Evolutionary conservation across 352 stramenopile genomes (phyloP), one percentile per base, ranked within the genome.

Genomic region (Phytopythium montanum): DNA sequence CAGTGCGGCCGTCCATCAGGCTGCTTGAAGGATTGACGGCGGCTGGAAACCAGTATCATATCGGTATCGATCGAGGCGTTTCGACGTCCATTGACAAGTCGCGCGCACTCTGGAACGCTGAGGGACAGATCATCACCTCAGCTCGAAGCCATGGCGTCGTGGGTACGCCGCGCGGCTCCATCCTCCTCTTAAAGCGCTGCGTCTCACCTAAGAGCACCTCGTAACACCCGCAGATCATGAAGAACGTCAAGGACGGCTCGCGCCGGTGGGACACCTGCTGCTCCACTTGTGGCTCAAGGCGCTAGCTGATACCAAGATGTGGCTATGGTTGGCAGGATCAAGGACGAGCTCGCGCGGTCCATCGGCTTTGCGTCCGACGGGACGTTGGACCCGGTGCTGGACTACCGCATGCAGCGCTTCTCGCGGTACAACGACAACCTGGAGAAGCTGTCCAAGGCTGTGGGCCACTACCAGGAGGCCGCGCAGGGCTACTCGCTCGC

Each of bases 171-270:
- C 53, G 38, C 38, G 16, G 42, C 10, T 19, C 12, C 41, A 6
- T 10, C 16, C 41, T 18, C n/a, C 19, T 48, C 41, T 50, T 7
- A 29, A 13, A 18, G n/a, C 13, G 25, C 23, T 16, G 36, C 16
- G 13, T 38, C 33, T 38, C 9, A 38, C 33, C 9, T 38, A 8
- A n/a, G 33, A 38, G 5, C 5, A 12, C 49, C 9, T 29, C 53
- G 5, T 63, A 33, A 19, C 12, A 56, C 10, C 18, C 55, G 26
- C 51, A 83, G 73, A 74, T 75, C 55, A 75, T 86, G 72, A 83
- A 85, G 70, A 87, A 87, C 59, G 81, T 92, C 68, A 92, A 92
- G 64, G 79, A 90, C 69, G 79, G 80, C 13, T 90, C 79, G 19
- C 76, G 82, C 42, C 68, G 81, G 81, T 88, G 14, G 21, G 48